Base-by-base conservation (phyloP, 2,329 filamentous ascomycete species). In the Juglanconis juglandina region DNA sequence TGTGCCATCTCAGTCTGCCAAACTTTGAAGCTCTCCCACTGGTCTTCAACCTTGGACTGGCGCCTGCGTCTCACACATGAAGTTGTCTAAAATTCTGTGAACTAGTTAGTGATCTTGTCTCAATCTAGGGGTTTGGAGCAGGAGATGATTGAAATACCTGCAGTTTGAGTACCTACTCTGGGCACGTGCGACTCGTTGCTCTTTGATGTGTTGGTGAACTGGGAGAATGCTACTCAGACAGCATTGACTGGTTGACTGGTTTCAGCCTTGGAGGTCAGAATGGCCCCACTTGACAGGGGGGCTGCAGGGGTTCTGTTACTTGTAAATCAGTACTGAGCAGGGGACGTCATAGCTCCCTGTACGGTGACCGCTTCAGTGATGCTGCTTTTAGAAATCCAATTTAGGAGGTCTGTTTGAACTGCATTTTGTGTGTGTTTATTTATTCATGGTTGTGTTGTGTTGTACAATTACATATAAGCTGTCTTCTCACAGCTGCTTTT, bases 1-100 rank as follows among this genome's bases (percentile, higher is more conserved):
- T 85, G 82, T 35, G 82, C 75, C 84, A 87, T 87, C 5, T 44
- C 48, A 30, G 6, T 8, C n/a, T 14, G 33, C 17, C 8, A 49
- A n/a, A 48, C 13, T 24, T 39, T 37, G 44, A 9, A 30, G 33
- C 11, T 48, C 14, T 33, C 11, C n/a, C 34, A 14, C 30, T 33
- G n/a, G 13, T 30, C 17, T 13, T 35, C 3, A 39, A 10, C 17
- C 13, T 14, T n/a, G 17, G 24, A 35, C 34, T 39, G n/a, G 13
- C 5, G 37, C 11, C 37, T 39, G 37, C 37, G 7, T 14, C 39
- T 42, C 39, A 42, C 39, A 8, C 37, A 42, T 14, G 10, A 42
- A 10, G 11, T 4, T 14, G 39, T 13, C 39, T 13, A 14, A 13
- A 39, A 4, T 9, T 30, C 24, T 48, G 5, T 48, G 46, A 13